Conservation (phyloP, 2,329 filamentous ascomycete species). For the Nigrograna mackinnonii region DNA sequence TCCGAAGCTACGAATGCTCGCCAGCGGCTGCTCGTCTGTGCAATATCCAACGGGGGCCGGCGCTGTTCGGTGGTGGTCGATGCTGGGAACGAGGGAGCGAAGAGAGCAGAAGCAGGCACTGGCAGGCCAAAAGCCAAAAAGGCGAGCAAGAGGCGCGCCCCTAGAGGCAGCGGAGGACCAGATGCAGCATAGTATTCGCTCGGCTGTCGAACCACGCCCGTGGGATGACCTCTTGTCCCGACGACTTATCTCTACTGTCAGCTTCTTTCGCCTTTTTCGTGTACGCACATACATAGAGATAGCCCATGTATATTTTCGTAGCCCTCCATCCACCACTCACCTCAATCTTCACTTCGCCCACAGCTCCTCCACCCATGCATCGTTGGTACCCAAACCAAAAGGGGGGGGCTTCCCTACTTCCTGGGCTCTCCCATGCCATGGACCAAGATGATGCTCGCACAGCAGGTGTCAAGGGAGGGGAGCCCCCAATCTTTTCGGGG, state of each 20-base stretch:
- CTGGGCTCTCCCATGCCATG: too few relatives aligned
- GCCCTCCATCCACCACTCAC: background rate
- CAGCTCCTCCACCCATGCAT: background rate
- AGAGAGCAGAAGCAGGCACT: background rate
- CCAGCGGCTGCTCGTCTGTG: background rate
- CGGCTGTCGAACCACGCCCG: constrained; percentile 26
- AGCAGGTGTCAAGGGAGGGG: too few relatives aligned
- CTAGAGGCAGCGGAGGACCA: background rate
- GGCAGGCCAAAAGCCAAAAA: background rate
- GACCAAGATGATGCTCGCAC: too few relatives aligned
- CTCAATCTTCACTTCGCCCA: background rate
- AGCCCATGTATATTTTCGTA: background rate
- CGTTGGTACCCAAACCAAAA: background rate
- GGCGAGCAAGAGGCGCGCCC: too few relatives aligned
- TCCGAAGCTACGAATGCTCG: constrained; percentile 9
- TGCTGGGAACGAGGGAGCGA: background rate
- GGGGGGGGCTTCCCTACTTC: background rate
- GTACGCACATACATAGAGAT: background rate
- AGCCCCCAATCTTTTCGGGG: background rate
- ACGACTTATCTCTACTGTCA: background rate
- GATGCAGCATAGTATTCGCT: constrained; percentile 8
- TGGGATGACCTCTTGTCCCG: constrained; percentile 23
- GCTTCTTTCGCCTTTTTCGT: background rate
- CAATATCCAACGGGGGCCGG: constrained; percentile 11
- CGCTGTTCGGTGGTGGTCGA: constrained; percentile 7